Evolutionary conservation across 306 rosid genomes (phyloP), one percentile per base, ranked within the genome.

Genomic region (Trichosanthes truncata): DNA sequence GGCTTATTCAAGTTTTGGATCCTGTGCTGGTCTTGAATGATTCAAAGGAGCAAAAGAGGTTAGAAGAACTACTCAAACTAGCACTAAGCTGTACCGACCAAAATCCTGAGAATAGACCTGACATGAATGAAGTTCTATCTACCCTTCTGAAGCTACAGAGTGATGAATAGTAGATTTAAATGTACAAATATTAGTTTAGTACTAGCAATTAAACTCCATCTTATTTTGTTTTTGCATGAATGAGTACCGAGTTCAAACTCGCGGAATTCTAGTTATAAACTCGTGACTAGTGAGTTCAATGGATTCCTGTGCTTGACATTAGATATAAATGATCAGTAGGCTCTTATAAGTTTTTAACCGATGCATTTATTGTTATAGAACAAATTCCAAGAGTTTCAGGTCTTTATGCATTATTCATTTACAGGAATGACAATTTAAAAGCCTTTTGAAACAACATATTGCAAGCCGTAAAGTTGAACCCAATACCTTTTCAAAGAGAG

Each of bases 101-200:
- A 15, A 81, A 86, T 76, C 96, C 93, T 33, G 96, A 88, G 15
- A 76, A 84, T 77, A 81, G 98, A 18, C 97, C 98, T 31, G n/a
- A 56, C 83, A 85, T 87, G 88, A 89, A 88, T 51, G 90, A 78
- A 63, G 91, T 89, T 57, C 38, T 89, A 78, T 82, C 85, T 31
- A 63, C 80, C 31, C 92, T 93, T 77, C 35, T 57, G 84, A 90
- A 91, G 86, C 84, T 88, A 79, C 77, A 86, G 78, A 55, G 56
- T 35, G 79, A 65, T 53, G 69, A 40, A 68, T 62, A 80, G 80
- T 41, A 43, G 38, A 71, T 48, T 71, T 43, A 45, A 67, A 21
- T 69, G 76, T 71, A 23, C 3, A 68, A 8, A 20, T 20, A 43
- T 43, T 45, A 45, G 12, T 23, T 43, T 45, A 45, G 12, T 23